Evolutionary conservation across 2,329 filamentous ascomycete species (phyloP).

Genomic region (Metarhizium anisopliae): DNA sequence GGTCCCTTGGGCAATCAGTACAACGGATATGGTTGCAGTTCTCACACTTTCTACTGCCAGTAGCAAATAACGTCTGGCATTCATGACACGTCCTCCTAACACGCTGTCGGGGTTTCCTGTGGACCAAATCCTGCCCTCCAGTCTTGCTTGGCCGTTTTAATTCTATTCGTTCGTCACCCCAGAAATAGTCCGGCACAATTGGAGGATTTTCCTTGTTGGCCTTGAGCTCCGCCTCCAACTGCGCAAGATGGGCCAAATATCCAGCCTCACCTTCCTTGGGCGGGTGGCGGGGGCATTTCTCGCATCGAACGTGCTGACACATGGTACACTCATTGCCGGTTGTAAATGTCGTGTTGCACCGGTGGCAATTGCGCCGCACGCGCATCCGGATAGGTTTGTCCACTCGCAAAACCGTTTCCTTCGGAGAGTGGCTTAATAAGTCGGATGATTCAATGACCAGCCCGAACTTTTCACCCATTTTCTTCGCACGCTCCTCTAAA

Average conservation of each 20-base stretch:
- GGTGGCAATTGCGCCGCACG: slow-evolving; percentile 71
- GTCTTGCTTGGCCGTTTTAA: slow-evolving; percentile 57
- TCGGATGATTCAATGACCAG: slow-evolving; percentile 45
- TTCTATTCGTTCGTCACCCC: slow-evolving; percentile 35
- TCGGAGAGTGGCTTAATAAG: slow-evolving; percentile 38
- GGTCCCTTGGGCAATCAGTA: slow-evolving; percentile 71
- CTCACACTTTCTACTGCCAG: slow-evolving; percentile 52
- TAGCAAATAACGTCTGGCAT: slow-evolving; percentile 55
- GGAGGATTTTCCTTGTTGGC: slow-evolving; percentile 48
- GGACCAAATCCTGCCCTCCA: slow-evolving; percentile 62
- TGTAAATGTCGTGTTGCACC: slow-evolving; percentile 68
- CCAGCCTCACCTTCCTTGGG: slow-evolving; percentile 52
- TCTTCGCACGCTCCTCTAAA: slow-evolving; percentile 47
- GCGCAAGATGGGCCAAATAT: slow-evolving; percentile 42
- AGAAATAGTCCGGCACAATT: slow-evolving; percentile 41
- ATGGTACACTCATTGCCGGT: slow-evolving; percentile 62
- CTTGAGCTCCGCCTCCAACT: slow-evolving; percentile 39
- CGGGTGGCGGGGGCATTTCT: slow-evolving; percentile 68
- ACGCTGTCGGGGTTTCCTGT: slow-evolving; percentile 62
- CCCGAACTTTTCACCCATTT: slow-evolving; percentile 45
- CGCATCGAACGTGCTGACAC: slow-evolving; percentile 75
- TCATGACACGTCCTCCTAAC: slow-evolving; percentile 69
- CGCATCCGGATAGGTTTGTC: slow-evolving; percentile 73
- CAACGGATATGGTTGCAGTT: slow-evolving; percentile 67
- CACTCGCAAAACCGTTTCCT: slow-evolving; percentile 51